phyloP scores from a whole-genome alignment of 108 stramenopile genomes.

The Cyclotella cryptica region DNA sequence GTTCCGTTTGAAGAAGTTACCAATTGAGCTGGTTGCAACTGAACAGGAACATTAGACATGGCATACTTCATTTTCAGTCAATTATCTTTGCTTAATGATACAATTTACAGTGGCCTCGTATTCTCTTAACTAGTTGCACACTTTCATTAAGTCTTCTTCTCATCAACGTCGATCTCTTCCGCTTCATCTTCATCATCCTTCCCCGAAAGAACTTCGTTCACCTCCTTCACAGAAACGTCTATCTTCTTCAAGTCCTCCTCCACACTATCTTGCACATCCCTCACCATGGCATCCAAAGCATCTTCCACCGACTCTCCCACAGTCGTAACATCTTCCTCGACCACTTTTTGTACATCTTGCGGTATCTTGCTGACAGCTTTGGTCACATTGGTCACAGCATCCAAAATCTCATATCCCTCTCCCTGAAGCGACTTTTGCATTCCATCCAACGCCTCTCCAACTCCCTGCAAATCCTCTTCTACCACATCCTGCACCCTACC shows the following conservation, averaged over 20 bases:
- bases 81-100: too few species aligned
- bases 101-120: too few species aligned
- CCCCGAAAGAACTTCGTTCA: conserved; percentile 24
- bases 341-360: conserved; percentile 22
- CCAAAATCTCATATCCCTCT: conserved; percentile 47
- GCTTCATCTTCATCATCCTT: conserved; percentile 44
- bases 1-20: too few species aligned
- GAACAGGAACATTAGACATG: too few species aligned
- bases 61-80: too few species aligned
- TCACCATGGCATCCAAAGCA: conserved; percentile 20
- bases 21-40: too few species aligned
- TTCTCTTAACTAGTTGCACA: background rate
- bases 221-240: conserved; percentile 19
- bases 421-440: conserved; percentile 11
- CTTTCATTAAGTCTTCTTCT: background rate
- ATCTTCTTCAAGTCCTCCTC: conserved; percentile 38
- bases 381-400: conserved; percentile 25
- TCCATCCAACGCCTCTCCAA: conserved; percentile 39
- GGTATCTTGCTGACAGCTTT: conserved; percentile 26
- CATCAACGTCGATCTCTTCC: background rate
- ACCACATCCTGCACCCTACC: conserved; percentile 35
- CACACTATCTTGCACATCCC: conserved; percentile 22
- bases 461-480: conserved; percentile 35
- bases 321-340: conserved; percentile 29
- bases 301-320: conserved; percentile 26